Conservation (phyloP, 2,329 filamentous ascomycete species). For the Paracorniculantispora psalliotae region DNA sequence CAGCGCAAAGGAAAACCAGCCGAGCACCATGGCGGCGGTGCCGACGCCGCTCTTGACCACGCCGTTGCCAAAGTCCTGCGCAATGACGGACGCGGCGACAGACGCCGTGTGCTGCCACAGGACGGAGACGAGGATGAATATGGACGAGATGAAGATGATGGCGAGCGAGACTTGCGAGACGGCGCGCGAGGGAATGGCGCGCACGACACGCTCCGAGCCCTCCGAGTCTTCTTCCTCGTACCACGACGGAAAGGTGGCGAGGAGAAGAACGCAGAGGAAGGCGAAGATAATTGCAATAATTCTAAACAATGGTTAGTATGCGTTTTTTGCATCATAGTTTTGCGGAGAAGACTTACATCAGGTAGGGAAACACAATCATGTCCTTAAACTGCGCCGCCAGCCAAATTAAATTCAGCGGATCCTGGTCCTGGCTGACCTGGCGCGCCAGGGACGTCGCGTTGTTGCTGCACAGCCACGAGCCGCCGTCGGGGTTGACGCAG, state of each 20-base stretch:
- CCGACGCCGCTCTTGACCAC: constrained; percentile 82
- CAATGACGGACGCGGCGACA: constrained; percentile 88
- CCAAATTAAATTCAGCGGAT: constrained; percentile 96
- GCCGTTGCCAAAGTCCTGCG: constrained; percentile 87
- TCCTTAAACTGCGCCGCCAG: constrained; percentile 96
- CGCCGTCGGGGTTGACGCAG: constrained; percentile 87
- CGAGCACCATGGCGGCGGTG: constrained; percentile 92
- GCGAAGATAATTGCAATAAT: constrained; percentile 98
- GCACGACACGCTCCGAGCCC: constrained; percentile 83
- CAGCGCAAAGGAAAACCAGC: constrained; percentile 93
- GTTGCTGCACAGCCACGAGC: constrained; percentile 91
- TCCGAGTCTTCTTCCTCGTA: constrained; percentile 81
- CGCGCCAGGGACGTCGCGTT: constrained; percentile 92
- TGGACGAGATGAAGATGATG: constrained; percentile 76
- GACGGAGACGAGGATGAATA: constrained; percentile 69
- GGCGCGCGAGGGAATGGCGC: constrained; percentile 86
- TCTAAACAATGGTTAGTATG: constrained; percentile 37
- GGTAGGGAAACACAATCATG: constrained; percentile 95
- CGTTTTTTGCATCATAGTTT: too few relatives aligned
- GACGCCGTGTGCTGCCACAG: constrained; percentile 95
- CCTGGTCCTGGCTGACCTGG: constrained; percentile 83
- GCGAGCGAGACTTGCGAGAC: constrained; percentile 91
- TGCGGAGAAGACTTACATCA: constrained; percentile 78
- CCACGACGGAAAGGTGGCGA: constrained; percentile 96
- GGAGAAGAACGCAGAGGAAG: constrained; percentile 89